Base-by-base conservation (phyloP, 768 basidiomycete species). In the Amanita inopinata region DNA sequence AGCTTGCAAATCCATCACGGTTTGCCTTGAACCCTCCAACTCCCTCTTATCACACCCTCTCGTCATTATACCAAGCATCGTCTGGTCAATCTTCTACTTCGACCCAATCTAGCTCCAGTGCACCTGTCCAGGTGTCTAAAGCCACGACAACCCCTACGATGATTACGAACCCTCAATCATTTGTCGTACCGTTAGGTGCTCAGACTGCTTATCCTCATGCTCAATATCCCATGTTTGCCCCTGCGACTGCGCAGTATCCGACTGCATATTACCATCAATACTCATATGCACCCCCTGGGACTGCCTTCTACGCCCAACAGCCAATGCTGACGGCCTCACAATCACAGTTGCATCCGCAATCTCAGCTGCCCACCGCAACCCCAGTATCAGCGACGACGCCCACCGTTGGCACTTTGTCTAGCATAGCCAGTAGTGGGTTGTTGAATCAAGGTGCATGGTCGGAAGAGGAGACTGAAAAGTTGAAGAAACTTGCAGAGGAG, bases 1-100 rank as follows among this genome's bases (percentile, higher is more conserved):
- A 88, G 85, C 71, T 88, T 38, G 76, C 76, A 46, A 85, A 85
- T 56, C 86, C 85, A 3, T 71, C 76, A 18, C 78, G 79, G 53
- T 56, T 87, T 23, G 78, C 82, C 5, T 62, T 74, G 2, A 73
- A 74, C 31, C 78, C 84, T 5, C 80, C 82, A 4, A 79, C 80
- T 23, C 64, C 79, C 3, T 63, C 75, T 27, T 74, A 74, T 47
- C 61, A 76, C 23, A 54, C 62, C 31, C 55, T 73, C 25, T 70
- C 76, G 2, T 62, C 68, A 5, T 58, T 70, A 46, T 69, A 62
- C 49, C 63, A 54, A 51, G 59, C 65, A 6, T 46, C 67, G 7
- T 39, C 62, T 19, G 53, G 44, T 41, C 32, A 40, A 48, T 38
- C 56, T 53, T 31, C 61, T 52, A 38, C 53, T 51, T 20, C 51